Conservation (phyloP, 2,329 filamentous ascomycete genomes). For the Fusarium albosuccineum region DNA sequence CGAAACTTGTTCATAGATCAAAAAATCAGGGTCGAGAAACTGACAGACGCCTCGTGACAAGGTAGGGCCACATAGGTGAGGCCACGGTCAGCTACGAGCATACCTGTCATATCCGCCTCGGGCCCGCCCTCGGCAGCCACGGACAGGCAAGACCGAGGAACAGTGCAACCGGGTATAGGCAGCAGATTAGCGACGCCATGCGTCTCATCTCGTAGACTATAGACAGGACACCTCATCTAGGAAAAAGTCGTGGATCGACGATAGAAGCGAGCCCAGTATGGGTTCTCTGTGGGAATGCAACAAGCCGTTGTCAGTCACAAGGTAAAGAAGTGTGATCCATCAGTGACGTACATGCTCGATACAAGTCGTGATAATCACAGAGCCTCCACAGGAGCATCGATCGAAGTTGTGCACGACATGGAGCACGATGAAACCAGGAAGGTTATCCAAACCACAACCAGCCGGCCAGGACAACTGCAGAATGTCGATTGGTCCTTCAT, state of each 20-base stretch:
- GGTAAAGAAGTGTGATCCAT: conserved; percentile 14
- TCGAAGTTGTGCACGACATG: conserved; percentile 31
- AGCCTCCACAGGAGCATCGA: conserved; percentile 22
- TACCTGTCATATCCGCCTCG: conserved; percentile 1
- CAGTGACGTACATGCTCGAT: conserved; percentile 16
- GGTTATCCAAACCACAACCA: conserved; percentile 26
- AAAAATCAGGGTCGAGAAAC: conserved; percentile 2
- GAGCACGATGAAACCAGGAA: conserved; percentile 27
- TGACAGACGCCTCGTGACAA: conserved; percentile 10
- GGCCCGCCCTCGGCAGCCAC: not conserved
- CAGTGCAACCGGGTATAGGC: not conserved
- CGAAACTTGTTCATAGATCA: conserved; percentile 8
- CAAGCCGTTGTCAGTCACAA: conserved; percentile 15
- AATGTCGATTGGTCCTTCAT: conserved; percentile 58
- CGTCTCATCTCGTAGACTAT: conserved; percentile 7
- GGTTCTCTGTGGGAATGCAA: conserved; percentile 6
- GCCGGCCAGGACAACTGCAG: conserved; percentile 51
- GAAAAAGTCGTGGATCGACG: conserved; percentile 6
- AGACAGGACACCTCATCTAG: not conserved
- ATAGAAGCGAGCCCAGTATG: conserved; percentile 11
- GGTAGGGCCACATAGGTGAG: not conserved
- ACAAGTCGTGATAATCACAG: conserved; percentile 20
- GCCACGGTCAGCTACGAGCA: not conserved
- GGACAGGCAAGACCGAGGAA: not conserved
- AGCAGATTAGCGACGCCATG: conserved; percentile 11